A percentile compares a stretch with the other conserved stretches of the same genome.
Evolutionary conservation across 1,284 basidiomycete species (phyloP).

Genomic region (Sporisorium scitamineum): DNA sequence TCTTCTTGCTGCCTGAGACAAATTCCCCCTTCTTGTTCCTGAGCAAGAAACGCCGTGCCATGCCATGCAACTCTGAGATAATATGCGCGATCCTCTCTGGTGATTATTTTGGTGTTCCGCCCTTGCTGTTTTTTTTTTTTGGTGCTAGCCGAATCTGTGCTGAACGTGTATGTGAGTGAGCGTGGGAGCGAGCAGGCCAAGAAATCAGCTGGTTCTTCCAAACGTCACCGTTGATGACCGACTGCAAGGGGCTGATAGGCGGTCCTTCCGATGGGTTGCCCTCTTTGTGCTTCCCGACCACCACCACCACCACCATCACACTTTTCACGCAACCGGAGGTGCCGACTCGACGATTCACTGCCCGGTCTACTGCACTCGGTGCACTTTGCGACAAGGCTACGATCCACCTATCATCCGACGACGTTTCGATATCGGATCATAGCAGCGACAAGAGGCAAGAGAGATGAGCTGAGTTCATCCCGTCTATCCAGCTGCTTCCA

Average conservation of each 20-base stretch:
- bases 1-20: too few relatives aligned
- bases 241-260: background rate
- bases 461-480: background rate
- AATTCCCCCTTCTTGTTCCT: too few relatives aligned
- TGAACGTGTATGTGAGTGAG: too few relatives aligned
- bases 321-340: background rate
- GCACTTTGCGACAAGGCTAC: background rate
- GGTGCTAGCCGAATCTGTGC: background rate
- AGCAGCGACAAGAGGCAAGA: background rate
- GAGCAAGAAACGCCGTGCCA: background rate
- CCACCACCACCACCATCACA: background rate
- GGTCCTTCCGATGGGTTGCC: background rate
- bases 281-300: too few relatives aligned
- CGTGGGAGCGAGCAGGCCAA: constrained; percentile 3
- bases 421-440: background rate
- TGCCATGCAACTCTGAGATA: too few relatives aligned
- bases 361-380: background rate
- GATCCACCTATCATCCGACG: background rate
- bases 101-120: too few relatives aligned
- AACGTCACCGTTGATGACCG: too few relatives aligned
- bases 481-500: background rate
- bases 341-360: background rate
- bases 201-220: background rate
- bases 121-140: too few relatives aligned
- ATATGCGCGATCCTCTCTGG: too few relatives aligned